Evolutionary conservation across 257 asterid genomes (phyloP).

Genomic region (Ilex aquifolium): DNA sequence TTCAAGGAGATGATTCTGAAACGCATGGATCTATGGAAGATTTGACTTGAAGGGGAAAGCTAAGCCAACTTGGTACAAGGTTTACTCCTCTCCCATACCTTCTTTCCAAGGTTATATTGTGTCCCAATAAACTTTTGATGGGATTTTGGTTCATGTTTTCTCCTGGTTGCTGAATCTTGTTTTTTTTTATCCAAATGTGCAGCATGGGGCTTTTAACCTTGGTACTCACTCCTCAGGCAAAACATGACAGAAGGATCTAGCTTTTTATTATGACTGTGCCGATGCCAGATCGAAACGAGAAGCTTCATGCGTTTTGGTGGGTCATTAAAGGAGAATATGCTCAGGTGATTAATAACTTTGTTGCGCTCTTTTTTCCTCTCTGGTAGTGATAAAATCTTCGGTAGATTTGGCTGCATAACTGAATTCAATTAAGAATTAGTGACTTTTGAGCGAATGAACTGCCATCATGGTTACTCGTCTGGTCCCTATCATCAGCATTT

Average conservation of each 20-base stretch:
- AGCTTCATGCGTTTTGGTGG: neutral
- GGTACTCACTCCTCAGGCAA: neutral
- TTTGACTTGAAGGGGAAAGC: slow-evolving; percentile 3
- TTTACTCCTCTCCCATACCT: neutral
- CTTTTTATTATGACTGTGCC: neutral
- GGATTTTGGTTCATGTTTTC: too few species aligned
- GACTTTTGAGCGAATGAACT: too few species aligned
- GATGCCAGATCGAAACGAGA: neutral
- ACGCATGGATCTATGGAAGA: neutral
- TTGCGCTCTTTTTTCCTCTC: neutral
- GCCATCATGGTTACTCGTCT: too few species aligned
- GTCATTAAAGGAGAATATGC: neutral
- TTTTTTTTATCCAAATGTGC: neutral
- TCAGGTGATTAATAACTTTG: neutral
- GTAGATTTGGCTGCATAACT: too few species aligned
- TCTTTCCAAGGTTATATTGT: neutral
- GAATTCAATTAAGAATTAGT: too few species aligned
- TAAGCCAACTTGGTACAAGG: neutral
- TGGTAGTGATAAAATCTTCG: too few species aligned
- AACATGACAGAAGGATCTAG: neutral
- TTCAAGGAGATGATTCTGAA: slow-evolving; percentile 1
- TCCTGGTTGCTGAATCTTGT: too few species aligned
- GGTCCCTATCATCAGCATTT: too few species aligned
- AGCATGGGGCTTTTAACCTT: neutral
- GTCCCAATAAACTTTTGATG: too few species aligned